These are phyloP conservation scores for Paraconiothyrium sp. DNA, from an alignment of 2,329 filamentous ascomycete species.

Conservation along the genomic window DNA sequence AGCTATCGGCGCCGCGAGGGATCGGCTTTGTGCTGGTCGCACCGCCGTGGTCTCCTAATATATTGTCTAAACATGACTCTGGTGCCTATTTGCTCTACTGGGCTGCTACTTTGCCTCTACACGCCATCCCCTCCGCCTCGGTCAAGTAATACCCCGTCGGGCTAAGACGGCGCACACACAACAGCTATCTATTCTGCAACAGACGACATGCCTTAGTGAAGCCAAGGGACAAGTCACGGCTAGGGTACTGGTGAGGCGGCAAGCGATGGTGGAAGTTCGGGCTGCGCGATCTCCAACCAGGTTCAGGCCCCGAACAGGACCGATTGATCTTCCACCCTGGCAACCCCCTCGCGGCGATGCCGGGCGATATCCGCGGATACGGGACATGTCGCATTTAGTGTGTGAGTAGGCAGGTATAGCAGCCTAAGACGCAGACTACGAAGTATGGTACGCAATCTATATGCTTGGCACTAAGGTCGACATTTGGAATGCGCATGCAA, in stretches of 20 bases:
- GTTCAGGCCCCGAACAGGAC: neutral
- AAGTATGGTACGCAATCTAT: neutral
- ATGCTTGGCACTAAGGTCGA: neutral
- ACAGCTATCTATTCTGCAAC: too few relatives aligned
- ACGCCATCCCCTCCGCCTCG: too few relatives aligned
- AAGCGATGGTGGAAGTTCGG: neutral
- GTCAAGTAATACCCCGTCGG: too few relatives aligned
- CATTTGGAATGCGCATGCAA: neutral
- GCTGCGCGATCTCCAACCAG: conserved; percentile 4
- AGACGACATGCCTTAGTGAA: too few relatives aligned
- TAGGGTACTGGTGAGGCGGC: neutral
- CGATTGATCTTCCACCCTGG: conserved; percentile 4
- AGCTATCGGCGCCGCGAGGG: conserved; percentile 7
- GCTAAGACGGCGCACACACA: too few relatives aligned
- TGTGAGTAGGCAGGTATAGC: conserved; percentile 3
- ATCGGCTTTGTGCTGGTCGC: conserved; percentile 11
- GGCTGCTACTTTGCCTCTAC: neutral
- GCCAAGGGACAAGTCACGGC: too few relatives aligned
- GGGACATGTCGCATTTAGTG: neutral
- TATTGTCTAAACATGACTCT: neutral
- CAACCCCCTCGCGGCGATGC: neutral
- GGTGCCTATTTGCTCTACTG: neutral
- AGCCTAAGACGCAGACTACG: neutral
- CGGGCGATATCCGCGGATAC: conserved; percentile 8
- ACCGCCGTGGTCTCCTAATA: conserved; percentile 2